Conservation (phyloP, 345 rosid genomes). For the Cardamine chenopodiifolia region DNA sequence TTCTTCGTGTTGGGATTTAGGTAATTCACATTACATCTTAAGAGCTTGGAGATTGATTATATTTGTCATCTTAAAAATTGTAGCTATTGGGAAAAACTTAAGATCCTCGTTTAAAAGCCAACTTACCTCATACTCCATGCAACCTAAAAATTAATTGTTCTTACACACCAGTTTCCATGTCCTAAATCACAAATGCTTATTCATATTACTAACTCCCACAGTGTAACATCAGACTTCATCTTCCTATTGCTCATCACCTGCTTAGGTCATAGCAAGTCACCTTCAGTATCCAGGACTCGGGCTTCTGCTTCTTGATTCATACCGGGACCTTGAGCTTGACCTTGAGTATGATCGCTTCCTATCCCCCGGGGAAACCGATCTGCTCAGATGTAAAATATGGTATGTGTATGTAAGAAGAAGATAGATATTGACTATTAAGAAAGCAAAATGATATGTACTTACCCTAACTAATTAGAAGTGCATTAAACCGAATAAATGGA, state of each 20-base stretch:
- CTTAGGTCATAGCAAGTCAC: conserved; percentile 35
- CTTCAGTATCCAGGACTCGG: conserved; percentile 45
- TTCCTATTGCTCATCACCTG: background rate
- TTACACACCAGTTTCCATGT: conserved; percentile 11
- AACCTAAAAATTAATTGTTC: too few relatives aligned
- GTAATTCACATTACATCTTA: background rate
- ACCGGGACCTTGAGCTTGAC: conserved; percentile 66
- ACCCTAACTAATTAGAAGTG: background rate
- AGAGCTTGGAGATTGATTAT: background rate
- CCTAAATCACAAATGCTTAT: conserved; percentile 5
- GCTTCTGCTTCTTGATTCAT: conserved; percentile 53
- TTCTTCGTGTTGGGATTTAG: background rate
- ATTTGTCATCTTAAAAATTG: background rate
- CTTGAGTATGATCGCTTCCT: conserved; percentile 54
- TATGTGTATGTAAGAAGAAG: background rate
- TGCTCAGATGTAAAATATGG: conserved; percentile 12
- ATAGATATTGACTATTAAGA: background rate
- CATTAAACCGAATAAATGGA: background rate
- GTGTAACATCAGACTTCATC: conserved; percentile 7
- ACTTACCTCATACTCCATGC: too few relatives aligned
- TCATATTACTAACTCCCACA: background rate
- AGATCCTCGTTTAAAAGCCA: too few relatives aligned
- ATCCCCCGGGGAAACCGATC: conserved; percentile 69
- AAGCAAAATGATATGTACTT: background rate
- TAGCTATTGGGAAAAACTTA: background rate